phyloP scores from a whole-genome alignment of 2,329 filamentous ascomycete genomes.

The Aspergillus pseudoviridinutans region DNA sequence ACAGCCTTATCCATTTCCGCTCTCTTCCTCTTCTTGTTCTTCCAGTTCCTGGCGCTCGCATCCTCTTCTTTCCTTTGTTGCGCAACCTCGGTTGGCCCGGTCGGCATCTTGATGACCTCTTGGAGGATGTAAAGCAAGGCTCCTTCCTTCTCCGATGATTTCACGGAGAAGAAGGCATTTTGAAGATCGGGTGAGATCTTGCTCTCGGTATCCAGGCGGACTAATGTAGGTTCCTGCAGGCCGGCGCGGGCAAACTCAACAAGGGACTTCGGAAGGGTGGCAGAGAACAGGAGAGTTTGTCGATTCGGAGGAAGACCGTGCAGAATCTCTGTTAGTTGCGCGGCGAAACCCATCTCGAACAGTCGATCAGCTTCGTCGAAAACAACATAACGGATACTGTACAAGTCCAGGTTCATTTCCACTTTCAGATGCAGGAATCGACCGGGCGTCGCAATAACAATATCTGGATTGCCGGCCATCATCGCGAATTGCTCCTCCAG shows the following conservation, averaged over 20 bases:
- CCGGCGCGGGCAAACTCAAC: slow-evolving; percentile 95
- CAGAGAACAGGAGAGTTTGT: slow-evolving; percentile 92
- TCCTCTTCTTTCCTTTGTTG: slow-evolving; percentile 45
- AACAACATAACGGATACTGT: slow-evolving; percentile 86
- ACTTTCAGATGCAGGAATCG: slow-evolving; percentile 96
- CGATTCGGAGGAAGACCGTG: slow-evolving; percentile 77
- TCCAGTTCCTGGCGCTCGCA: slow-evolving; percentile 38
- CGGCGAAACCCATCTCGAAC: slow-evolving; percentile 98
- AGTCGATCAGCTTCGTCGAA: slow-evolving; percentile 96
- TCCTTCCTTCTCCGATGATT: slow-evolving; percentile 89
- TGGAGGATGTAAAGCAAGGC: slow-evolving; percentile 83
- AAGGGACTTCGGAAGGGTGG: slow-evolving; percentile 86
- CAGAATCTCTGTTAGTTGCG: slow-evolving; percentile 88
- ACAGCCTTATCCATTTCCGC: slow-evolving; percentile 48
- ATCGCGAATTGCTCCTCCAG: slow-evolving; percentile 90
- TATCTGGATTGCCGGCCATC: slow-evolving; percentile 93
- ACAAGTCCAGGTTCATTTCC: slow-evolving; percentile 90
- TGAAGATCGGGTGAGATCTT: slow-evolving; percentile 96
- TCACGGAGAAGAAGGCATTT: slow-evolving; percentile 90
- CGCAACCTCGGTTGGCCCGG: slow-evolving; percentile 56
- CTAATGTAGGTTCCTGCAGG: slow-evolving; percentile 83
- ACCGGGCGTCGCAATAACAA: slow-evolving; percentile 94
- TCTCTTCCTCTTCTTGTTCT: slow-evolving; percentile 46
- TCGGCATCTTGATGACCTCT: slow-evolving; percentile 88
- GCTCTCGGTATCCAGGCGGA: slow-evolving; percentile 87